Base-by-base conservation (phyloP, 495 filamentous ascomycete species). In the Penicillium egyptiacum region DNA sequence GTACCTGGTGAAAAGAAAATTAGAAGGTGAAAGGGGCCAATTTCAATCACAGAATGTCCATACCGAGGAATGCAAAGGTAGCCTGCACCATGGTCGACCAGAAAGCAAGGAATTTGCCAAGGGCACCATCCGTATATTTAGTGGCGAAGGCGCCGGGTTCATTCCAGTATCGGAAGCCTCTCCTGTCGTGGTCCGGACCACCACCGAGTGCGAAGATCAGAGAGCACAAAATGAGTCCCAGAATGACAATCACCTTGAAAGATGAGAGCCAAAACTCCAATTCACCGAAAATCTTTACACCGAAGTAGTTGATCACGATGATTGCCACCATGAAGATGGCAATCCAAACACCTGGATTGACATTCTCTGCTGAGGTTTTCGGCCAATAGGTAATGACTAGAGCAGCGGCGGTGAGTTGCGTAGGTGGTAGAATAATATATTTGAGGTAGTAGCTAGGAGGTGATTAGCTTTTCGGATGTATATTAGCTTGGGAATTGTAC, bases 221-320 rank as follows among this genome's bases (percentile, higher is more conserved):
- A n/a, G 83, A 83, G 9, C 86, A 69, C n/a, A 89, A 57, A 82
- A 76, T 83, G 30, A 88, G 71, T 30, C 84, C 88, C 44, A 89
- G 48, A 43, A 91, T 90, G 50, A 88, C 84, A 22, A 90, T 62
- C 16, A 91, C 84, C 64, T 93, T 92, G 74, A 90, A 78, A 48
- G 81, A 80, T 1, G 83, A 87, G 51, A 92, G 83, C 87, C 87
- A 91, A 67, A 92, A 93, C 65, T 93, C 88, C 54, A 88, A 83
- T 70, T 93, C 89, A 37, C 89, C 89, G 57, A 90, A 91, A 72
- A 87, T 88, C 4, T 68, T 64, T 16, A 93, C 84, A 3, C 79
- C 79, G 33, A 83, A 78, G 62, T 80, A 79, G 59, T 85, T 85
- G 65, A 85, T 77, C 45, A 50, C 50, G 28, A 84, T 60, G 53